Percentiles rank a stretch among this genome's conserved stretches.
Conservation (phyloP, 192 early-diverging fungal species). For the Coemansia sp. region DNA sequence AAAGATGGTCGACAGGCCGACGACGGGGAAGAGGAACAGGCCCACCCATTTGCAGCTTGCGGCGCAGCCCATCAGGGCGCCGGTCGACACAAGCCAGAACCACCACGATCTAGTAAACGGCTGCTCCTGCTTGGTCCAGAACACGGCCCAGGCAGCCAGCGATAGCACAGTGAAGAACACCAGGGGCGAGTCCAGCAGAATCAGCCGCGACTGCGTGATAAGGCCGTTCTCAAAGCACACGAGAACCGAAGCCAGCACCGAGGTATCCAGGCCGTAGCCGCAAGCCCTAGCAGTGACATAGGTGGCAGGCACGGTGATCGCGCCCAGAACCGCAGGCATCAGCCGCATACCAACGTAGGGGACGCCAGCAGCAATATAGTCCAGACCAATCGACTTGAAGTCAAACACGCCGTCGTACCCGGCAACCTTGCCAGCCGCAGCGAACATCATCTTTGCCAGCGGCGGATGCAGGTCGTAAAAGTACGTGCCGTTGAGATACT, state of each 20-base stretch:
- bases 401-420: conserved; percentile 94
- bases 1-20: conserved; percentile 78
- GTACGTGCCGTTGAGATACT: conserved; percentile 82
- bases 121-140: conserved; percentile 66
- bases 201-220: conserved; percentile 87
- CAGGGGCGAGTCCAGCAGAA: conserved; percentile 89
- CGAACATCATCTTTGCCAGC: conserved; percentile 89
- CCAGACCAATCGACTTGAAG: conserved; percentile 91
- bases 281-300: conserved; percentile 78
- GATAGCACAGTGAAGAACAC: conserved; percentile 82
- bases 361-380: conserved; percentile 84
- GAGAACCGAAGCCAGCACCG: conserved; percentile 72
- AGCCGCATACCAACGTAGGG: conserved; percentile 90
- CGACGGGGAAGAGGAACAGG: conserved; percentile 80
- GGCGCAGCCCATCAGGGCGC: conserved; percentile 69
- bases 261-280: conserved; percentile 68
- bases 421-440: conserved; percentile 69
- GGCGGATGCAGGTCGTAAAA: conserved; percentile 98
- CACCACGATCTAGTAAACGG: conserved; percentile 85
- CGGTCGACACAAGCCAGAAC: conserved; percentile 85
- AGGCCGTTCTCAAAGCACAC: conserved; percentile 91
- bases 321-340: conserved; percentile 75
- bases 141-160: conserved; percentile 84
- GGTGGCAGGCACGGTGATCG: conserved; percentile 75
- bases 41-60: conserved; percentile 93